Evolutionary conservation across 768 basidiomycete genomes (phyloP).

Genomic region (Serendipita sp.): DNA sequence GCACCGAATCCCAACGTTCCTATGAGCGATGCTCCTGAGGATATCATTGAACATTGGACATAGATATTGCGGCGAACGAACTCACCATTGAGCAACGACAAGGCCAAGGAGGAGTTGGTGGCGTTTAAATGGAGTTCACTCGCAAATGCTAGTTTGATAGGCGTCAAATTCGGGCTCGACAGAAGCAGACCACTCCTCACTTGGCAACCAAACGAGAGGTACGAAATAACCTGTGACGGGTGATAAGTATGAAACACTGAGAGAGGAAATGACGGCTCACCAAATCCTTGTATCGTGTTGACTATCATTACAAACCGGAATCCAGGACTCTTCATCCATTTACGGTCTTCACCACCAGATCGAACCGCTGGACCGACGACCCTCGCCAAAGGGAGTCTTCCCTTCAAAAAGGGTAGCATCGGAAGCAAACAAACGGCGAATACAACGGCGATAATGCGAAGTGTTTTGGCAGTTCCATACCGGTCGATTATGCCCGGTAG

Average conservation of each 20-base stretch:
- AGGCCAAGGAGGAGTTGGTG: constrained; percentile 14
- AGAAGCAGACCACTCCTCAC: constrained; percentile 9
- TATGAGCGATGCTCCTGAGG: constrained; percentile 12
- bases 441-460: constrained; percentile 15
- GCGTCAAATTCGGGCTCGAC: neutral
- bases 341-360: constrained; percentile 9
- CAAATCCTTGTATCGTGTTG: constrained; percentile 17
- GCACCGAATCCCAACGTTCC: constrained; percentile 16
- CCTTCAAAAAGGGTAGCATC: constrained; percentile 15
- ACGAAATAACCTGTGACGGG: constrained; percentile 11
- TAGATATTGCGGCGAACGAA: neutral
- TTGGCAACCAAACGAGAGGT: constrained; percentile 16
- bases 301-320: constrained; percentile 16
- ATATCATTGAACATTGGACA: constrained; percentile 4
- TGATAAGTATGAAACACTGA: neutral
- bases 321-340: constrained; percentile 13
- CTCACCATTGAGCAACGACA: constrained; percentile 17
- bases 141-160: constrained; percentile 15
- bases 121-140: constrained; percentile 13
- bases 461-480: constrained; percentile 14
- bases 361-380: constrained; percentile 13
- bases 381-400: constrained; percentile 15
- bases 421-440: constrained; percentile 13
- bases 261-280: neutral
- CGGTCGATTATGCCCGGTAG: constrained; percentile 16